These are phyloP conservation scores for Mortierella sp. DNA, from an alignment of 371 early-diverging fungal species.

Conservation along the genomic window DNA sequence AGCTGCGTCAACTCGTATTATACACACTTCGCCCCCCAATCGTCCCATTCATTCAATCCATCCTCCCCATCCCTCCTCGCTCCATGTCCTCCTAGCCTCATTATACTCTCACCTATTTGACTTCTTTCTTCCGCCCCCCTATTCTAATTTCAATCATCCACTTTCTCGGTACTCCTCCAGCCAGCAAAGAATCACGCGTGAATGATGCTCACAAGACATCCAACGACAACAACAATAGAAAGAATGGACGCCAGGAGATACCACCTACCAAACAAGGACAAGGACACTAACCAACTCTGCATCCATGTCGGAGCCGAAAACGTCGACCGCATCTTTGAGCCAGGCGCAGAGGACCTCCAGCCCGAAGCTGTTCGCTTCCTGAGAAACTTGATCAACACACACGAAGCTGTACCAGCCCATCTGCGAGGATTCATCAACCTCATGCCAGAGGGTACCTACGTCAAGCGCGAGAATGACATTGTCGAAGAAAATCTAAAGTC, in stretches of 20 bases:
- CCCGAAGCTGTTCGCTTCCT: background rate
- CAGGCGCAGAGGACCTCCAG: no score
- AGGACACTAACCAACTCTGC: background rate
- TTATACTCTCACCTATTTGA: no score
- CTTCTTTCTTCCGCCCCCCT: no score
- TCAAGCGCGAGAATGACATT: background rate
- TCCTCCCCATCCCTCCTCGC: no score
- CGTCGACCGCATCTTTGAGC: background rate
- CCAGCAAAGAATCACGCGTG: background rate
- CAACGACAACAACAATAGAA: background rate
- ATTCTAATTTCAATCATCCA: no score
- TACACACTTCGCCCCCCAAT: no score
- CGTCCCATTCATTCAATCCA: no score
- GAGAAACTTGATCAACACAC: background rate
- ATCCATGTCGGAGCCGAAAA: background rate
- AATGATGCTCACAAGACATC: background rate
- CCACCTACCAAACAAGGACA: no score
- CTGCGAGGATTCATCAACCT: background rate
- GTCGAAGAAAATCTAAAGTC: background rate
- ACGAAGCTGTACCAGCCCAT: background rate
- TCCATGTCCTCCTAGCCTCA: no score
- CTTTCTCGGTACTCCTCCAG: no score
- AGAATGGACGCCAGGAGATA: no score
- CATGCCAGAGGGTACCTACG: background rate
- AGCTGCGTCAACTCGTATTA: no score